A percentile compares a stretch with the other conserved stretches of the same genome.
These are phyloP conservation scores for Carex sylvatica DNA, from an alignment of 202 grass and related monocot genomes.

Conservation along the genomic window DNA sequence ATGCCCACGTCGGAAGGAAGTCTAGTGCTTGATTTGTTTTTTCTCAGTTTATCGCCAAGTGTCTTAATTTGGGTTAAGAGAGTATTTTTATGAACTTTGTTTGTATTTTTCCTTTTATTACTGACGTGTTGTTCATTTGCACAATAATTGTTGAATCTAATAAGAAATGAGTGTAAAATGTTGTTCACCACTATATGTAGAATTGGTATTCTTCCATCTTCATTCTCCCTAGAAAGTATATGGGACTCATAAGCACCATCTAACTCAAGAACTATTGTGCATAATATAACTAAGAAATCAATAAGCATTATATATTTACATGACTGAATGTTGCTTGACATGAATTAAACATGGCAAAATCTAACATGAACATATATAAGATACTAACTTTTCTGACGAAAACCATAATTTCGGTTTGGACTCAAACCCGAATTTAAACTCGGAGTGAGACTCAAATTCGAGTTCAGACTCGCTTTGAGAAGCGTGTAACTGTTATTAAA, in stretches of 20 bases:
- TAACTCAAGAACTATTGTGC: no score
- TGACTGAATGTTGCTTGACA: no score
- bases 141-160: conserved; percentile 26
- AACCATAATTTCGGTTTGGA: no score
- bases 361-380: no score
- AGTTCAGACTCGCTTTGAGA: no score
- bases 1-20: conserved; percentile 9
- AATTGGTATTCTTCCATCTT: not conserved
- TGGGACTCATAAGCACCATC: not conserved
- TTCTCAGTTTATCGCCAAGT: not conserved
- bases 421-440: no score
- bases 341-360: no score
- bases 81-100: conserved; percentile 7
- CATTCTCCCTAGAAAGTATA: not conserved
- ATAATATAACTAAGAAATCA: no score
- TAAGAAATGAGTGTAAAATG: conserved; percentile 8
- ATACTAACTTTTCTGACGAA: no score
- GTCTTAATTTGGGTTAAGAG: not conserved
- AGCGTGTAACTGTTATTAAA: no score
- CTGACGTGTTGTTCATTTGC: not conserved
- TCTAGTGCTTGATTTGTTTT: conserved; percentile 6
- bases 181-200: not conserved
- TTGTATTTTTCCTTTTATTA: conserved; percentile 9
- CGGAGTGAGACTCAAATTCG: no score
- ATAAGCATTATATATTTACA: no score